Evolutionary conservation across 2,329 filamentous ascomycete species (phyloP), one percentile per base, ranked within the genome.

Genomic region (Trichoderma polysporum): DNA sequence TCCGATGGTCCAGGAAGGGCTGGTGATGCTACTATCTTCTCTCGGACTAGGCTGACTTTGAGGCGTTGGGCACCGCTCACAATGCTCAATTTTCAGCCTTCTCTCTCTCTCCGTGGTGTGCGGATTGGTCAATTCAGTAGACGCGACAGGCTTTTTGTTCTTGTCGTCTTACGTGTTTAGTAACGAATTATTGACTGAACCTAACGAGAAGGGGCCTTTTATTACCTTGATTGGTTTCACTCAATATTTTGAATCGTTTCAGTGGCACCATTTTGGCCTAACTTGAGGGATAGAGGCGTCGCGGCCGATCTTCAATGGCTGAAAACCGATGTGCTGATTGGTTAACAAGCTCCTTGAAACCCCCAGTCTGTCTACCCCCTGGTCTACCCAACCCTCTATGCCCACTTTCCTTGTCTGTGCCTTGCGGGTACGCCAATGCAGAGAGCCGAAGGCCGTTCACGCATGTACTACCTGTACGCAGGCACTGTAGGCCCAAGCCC

Each of bases 391-490:
- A 61, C 33, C 45, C 58, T 61, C 58, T 61, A 35, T 61, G 58
- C 45, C 58, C 58, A 45, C 60, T 64, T 62, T 56, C 60, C 41
- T 31, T 35, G 60, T 33, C 50, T 56, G 60, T 56, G 50, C 60
- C 60, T 64, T 64, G 60, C 60, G 60, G 60, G 50, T 64, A 64
- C 60, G 60, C 60, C 50, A 63, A 64, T 64, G 60, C 60, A 64
- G 60, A 64, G 60, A 64, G 50, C 58, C 58, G 60, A 54, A 39
- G 50, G 50, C 60, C 57, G 57, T 60, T 60, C 57, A 29, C 56
- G 56, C 54, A 41, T 57, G 35, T n/a, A n/a, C n/a, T n/a, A n/a
- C n/a, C 41, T 45, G 41, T 53, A 52, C 49, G 33, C 35, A 63
- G 47, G 35, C 50, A 54, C 50, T 47, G 60, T 63, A 63, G 15